Base-by-base conservation (phyloP, 2,329 filamentous ascomycete genomes). In the Cladophialophora exuberans region DNA sequence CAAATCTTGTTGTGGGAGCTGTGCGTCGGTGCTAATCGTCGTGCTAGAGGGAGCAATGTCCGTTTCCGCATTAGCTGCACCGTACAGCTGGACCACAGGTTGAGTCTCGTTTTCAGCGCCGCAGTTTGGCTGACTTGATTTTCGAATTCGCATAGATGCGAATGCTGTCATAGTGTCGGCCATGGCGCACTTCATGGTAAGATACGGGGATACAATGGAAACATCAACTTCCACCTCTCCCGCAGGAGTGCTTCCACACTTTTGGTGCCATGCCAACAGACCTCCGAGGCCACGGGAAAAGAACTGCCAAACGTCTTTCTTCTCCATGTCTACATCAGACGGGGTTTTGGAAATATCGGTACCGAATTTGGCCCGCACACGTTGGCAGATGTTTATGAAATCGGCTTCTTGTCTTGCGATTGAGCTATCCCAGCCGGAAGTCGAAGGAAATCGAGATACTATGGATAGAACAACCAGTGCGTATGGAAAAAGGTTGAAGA, bases 321-420 rank as follows among this genome's bases (percentile, higher is more conserved):
- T 33, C 17, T 54, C 51, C 10, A 39, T 41, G 28, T 33, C 10
- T 43, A 41, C 25, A 25, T 36, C 17, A 15, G 33, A 11, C 6
- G 23, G 23, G 1, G 51, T 41, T 5, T 18, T 22, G 15, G 51
- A 39, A 26, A 54, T 42, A 15, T 42, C 51, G 28, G 46, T 43
- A 10, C 51, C 51, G 33, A 47, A 30, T 25, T 46, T 54, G n/a
- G 33, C 28, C 26, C 42, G 28, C 9, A 41, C 25, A 6, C 26
- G 51, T 18, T 23, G 51, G 7, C 30, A n/a, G 23, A 41, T n/a
- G n/a, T 30, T 28, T 6, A 46, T 15, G 23, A 33, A n/a, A 36
- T 54, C 43, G 13, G 51, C 51, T 46, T 54, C 51, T 23, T 20
- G 42, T 25, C 26, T 47, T 15, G 51, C 51, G 6, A 47, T 54